Evolutionary conservation across 345 rosid genomes (phyloP), one percentile per base, ranked within the genome.

Genomic region (Eucalyptus pumila): DNA sequence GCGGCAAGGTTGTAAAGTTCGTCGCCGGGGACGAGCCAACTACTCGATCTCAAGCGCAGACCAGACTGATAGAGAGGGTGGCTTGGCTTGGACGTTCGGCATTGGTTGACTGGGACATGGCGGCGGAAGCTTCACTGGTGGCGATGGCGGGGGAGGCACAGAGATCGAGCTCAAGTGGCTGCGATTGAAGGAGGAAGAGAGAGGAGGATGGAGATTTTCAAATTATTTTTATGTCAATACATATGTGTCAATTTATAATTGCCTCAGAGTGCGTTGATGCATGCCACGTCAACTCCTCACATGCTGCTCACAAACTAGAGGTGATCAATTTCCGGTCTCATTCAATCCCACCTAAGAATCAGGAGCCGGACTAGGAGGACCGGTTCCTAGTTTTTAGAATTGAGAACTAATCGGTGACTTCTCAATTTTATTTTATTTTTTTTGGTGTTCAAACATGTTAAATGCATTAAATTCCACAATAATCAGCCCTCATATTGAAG

Each of bases 311-410:
- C 45, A 72, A 24, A 56, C 2, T 65, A n/a, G 23, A 30, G 8
- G 5, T 27, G 17, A 30, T 62, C 1, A 6, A 17, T 62, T 62
- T 30, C 17, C 0, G 0, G 0, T 30, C 8, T 14, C 0, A 0
- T 30, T 9, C 34, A 27, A 30, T 62, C 17, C 15, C 5, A 62
- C 15, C 9, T 13, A 62, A 0, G 17, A 62, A 30, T 30, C 1
- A 3, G 2, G 17, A 12, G 14, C 2, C 0, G 0, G 69, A 62
- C 17, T 30, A 62, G 9, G 69, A 30, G 34, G 7, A 62, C 5
- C 1, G 2, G 1, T 62, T 62, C 34, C 69, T 30, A 62, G 0
- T 30, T 6, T 27, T 27, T 30, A 13, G 16, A 13, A 62, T 12
- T 6, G 15, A 30, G 69, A 6, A 60, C 1, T 6, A 27, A 60